Evolutionary conservation across 1,284 basidiomycete genomes (phyloP).

Genomic region (Apiotrichum akiyoshidainum): DNA sequence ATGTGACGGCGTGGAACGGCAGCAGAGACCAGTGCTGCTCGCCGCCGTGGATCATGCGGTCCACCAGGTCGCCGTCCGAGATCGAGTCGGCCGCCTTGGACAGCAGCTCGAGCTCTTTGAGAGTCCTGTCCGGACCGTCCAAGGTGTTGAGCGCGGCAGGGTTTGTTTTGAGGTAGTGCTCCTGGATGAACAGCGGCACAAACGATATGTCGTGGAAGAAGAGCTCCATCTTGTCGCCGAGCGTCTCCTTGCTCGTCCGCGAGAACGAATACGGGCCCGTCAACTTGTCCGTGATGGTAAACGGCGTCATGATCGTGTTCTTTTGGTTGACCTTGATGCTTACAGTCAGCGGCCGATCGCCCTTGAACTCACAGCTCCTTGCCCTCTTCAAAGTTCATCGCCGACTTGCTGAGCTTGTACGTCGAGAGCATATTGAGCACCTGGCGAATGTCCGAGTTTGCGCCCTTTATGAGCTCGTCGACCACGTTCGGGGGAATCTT

Average conservation of each 20-base stretch:
- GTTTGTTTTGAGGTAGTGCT: constrained; percentile 62
- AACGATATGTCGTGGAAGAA: constrained; percentile 96
- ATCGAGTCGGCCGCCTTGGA: constrained; percentile 83
- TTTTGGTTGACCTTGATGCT: constrained; percentile 90
- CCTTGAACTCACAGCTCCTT: constrained; percentile 68
- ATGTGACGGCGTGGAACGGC: constrained; percentile 87
- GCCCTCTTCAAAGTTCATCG: constrained; percentile 86
- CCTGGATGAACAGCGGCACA: constrained; percentile 83
- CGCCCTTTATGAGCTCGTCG: constrained; percentile 82
- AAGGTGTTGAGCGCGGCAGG: constrained; percentile 61
- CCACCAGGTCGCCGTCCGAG: constrained; percentile 93
- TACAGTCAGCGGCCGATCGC: not conserved
- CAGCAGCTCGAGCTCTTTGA: constrained; percentile 78
- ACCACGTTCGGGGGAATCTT: constrained; percentile 85
- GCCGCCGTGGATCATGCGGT: constrained; percentile 90
- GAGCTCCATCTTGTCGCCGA: constrained; percentile 89
- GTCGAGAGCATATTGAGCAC: constrained; percentile 98
- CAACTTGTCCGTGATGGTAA: constrained; percentile 79
- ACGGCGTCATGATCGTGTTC: constrained; percentile 83
- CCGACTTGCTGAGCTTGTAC: constrained; percentile 76
- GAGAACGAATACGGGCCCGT: constrained; percentile 88
- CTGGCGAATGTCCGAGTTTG: constrained; percentile 93
- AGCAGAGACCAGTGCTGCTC: constrained; percentile 96
- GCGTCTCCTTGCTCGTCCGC: constrained; percentile 69
- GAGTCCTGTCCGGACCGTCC: constrained; percentile 61